Evolutionary conservation across 2,329 filamentous ascomycete genomes (phyloP).

Genomic region (Fusarium illudens): DNA sequence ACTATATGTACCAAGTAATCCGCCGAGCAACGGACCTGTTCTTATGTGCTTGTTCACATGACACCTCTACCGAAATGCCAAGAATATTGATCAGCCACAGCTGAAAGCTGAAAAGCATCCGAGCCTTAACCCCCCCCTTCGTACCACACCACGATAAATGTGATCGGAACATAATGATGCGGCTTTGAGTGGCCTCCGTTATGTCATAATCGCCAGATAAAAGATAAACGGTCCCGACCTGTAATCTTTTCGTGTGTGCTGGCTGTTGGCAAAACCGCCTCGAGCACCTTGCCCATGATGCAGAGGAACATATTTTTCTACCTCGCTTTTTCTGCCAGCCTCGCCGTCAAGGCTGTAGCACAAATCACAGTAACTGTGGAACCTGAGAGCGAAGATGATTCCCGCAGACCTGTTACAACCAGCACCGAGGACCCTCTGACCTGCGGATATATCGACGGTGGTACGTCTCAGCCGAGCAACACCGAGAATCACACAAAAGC

Average conservation of each 20-base stretch:
- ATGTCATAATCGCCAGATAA: not conserved
- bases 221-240: not conserved
- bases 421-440: not conserved
- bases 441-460: conserved; percentile 11
- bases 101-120: not conserved
- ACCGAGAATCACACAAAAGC: not conserved
- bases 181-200: not conserved
- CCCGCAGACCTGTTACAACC: not conserved
- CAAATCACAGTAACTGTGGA: not conserved
- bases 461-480: not conserved
- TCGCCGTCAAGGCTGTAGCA: not conserved
- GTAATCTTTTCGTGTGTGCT: not conserved
- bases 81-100: not conserved
- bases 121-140: not conserved
- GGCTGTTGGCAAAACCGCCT: not conserved
- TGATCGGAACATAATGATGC: not conserved
- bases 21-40: not conserved
- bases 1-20: not conserved
- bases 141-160: not conserved
- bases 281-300: not conserved
- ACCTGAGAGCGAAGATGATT: not conserved
- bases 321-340: not conserved
- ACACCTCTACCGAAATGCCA: not conserved
- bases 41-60: not conserved
- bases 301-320: not conserved